Percentiles rank a stretch among this genome's conserved stretches.
phyloP scores from a whole-genome alignment of 2,329 filamentous ascomycete species.

The Botrytis sinoallii region DNA sequence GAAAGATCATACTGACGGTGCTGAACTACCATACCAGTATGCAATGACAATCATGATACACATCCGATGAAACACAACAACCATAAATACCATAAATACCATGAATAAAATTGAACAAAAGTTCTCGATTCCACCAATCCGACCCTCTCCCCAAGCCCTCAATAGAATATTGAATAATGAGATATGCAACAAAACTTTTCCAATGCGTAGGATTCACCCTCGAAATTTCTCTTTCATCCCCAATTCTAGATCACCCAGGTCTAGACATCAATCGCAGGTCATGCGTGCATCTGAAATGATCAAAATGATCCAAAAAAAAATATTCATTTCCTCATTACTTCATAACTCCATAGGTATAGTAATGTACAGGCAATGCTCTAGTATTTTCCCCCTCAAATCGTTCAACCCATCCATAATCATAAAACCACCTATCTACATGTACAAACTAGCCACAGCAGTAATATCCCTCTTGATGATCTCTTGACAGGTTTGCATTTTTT shows the following conservation, averaged over 20 bases:
- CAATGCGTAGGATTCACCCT: background rate
- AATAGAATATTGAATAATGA: background rate
- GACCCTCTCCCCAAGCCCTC: background rate
- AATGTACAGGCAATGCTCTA: background rate
- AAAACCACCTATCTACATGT: slow-evolving; percentile 60
- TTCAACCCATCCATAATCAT: background rate
- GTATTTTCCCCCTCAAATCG: background rate
- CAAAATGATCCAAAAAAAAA: background rate
- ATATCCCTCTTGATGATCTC: slow-evolving; percentile 98
- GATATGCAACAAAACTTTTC: background rate
- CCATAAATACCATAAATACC: background rate
- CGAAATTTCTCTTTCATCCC: background rate
- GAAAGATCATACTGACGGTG: background rate
- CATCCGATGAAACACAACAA: background rate
- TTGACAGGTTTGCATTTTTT: slow-evolving; percentile 96
- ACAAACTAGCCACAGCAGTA: slow-evolving; percentile 82
- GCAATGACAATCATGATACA: background rate
- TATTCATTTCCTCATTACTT: background rate
- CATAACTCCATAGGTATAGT: background rate
- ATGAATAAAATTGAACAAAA: background rate
- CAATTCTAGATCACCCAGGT: background rate
- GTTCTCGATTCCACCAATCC: background rate
- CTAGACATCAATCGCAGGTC: too few relatives aligned
- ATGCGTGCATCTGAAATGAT: background rate
- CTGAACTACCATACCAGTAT: background rate